A percentile compares a stretch with the other conserved stretches of the same genome.
Conservation (phyloP, 768 basidiomycete species). For the Auricularia sp. region DNA sequence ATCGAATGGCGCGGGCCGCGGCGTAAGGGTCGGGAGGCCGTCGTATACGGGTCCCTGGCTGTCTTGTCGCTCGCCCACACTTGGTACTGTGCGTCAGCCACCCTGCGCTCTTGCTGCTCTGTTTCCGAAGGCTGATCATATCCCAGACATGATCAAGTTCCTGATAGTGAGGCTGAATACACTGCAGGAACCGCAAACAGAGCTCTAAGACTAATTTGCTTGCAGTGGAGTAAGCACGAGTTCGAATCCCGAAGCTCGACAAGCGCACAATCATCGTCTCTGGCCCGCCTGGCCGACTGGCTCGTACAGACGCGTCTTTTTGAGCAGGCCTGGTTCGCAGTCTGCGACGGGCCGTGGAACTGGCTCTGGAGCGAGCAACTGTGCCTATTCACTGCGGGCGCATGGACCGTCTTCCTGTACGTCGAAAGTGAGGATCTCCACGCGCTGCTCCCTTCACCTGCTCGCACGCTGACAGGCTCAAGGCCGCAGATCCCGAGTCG, state of each 20-base stretch:
- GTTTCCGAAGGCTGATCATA: not conserved
- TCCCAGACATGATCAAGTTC: slow-evolving; percentile 37
- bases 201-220: no score
- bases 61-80: slow-evolving; percentile 31
- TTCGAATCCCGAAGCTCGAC: slow-evolving; percentile 23
- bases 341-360: slow-evolving; percentile 35
- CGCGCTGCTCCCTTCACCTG: not conserved
- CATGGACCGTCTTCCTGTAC: slow-evolving; percentile 43
- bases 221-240: slow-evolving; percentile 45
- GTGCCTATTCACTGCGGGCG: slow-evolving; percentile 47
- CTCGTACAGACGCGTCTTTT: slow-evolving; percentile 45
- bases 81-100: slow-evolving; percentile 37
- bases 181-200: not conserved
- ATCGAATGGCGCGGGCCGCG: slow-evolving; percentile 8
- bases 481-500: slow-evolving; percentile 29
- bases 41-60: slow-evolving; percentile 25
- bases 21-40: slow-evolving; percentile 10
- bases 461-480: not conserved
- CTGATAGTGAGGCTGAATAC: slow-evolving; percentile 24
- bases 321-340: slow-evolving; percentile 43
- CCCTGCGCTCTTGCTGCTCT: not conserved
- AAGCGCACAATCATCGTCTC: slow-evolving; percentile 1
- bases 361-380: slow-evolving; percentile 70
- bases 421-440: slow-evolving; percentile 34
- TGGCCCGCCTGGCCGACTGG: slow-evolving; percentile 40